Evolutionary conservation across 2,329 filamentous ascomycete genomes (phyloP).

Genomic region (Monosporascus ibericus): DNA sequence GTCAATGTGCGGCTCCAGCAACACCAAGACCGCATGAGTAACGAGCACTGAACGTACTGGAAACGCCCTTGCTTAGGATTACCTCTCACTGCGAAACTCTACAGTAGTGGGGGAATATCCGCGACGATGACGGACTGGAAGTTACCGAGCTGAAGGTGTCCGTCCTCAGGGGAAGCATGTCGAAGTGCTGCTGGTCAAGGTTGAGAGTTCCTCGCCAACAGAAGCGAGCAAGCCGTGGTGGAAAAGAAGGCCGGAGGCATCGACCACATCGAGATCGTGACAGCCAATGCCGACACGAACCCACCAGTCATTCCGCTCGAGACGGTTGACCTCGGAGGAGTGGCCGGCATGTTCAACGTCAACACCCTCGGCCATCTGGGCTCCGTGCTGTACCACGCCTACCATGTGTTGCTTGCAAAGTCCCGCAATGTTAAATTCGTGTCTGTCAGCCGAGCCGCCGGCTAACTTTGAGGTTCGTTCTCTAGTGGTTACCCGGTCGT

Average conservation of each 20-base stretch:
- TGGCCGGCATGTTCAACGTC: conserved; percentile 15
- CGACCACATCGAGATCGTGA: conserved; percentile 24
- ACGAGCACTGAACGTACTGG: conserved; percentile 18
- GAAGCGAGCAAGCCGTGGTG: conserved; percentile 19
- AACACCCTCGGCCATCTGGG: conserved; percentile 23
- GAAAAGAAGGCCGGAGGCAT: conserved; percentile 17
- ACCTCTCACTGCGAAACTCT: conserved; percentile 28
- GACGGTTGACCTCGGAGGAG: conserved; percentile 20
- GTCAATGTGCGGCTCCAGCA: too few relatives aligned
- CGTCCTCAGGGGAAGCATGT: conserved; percentile 14
- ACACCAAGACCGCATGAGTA: too few relatives aligned
- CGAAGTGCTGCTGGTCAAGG: conserved; percentile 22
- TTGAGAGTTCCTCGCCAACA: conserved; percentile 18
- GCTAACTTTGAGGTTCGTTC: not conserved
- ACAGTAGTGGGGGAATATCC: conserved; percentile 34
- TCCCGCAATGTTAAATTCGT: conserved; percentile 23
- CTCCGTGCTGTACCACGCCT: conserved; percentile 23
- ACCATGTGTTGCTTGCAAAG: conserved; percentile 23
- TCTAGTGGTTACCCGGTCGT: too few relatives aligned
- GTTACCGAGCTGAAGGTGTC: conserved; percentile 15
- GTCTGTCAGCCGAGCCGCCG: conserved; percentile 23
- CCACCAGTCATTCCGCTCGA: conserved; percentile 18
- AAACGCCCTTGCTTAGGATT: conserved; percentile 16
- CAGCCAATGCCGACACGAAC: conserved; percentile 29
- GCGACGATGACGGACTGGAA: conserved; percentile 17